Base-by-base conservation (phyloP, 306 rosid species). In the Neltuma alba region DNA sequence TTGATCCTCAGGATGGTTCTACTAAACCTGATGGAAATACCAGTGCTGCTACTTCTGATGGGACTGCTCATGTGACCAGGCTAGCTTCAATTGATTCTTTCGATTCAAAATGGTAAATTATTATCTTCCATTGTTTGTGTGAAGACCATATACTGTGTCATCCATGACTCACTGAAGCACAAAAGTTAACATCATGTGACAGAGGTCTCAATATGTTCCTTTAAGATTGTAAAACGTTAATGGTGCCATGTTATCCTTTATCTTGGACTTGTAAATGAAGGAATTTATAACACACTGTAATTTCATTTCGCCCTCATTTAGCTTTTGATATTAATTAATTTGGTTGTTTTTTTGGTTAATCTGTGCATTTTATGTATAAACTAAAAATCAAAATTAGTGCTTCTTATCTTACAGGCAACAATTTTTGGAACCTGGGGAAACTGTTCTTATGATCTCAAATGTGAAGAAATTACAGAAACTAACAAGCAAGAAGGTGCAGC, bases 1-100 rank as follows among this genome's bases (percentile, higher is more conserved):
- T 97, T 97, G 93, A 93, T 79, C 97, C 97, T 77, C 47, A 66
- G 64, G 98, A 93, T 25, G 76, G 91, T 75, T 85, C 83, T 54
- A 77, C 42, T 5, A 90, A 85, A 80, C 85, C 74, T 82, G 96
- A 93, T 75, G 96, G 83, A 18, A 82, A 70, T 63, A 10, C 63
- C 64, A 84, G 86, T 70, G 86, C 95, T 70, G 34, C 95, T 70
- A 84, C 96, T 72, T 84, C 92, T 0, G 97, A 96, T 4, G 88
- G 90, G 77, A 74, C 87, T 72, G 81, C 83, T 58, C 88, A 86
- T 72, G 72, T 93, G 63, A 90, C 96, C 70, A 89, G 98, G 81
- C 96, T 96, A n/a, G 99, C 99, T 74, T 96, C 99, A 41, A 96
- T 96, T 28, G 99, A 96, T 83, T 96, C 99, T 75, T 96, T 96